Conservation (phyloP, 2,329 filamentous ascomycete genomes). For the Calonectria pseudoturangicola region DNA sequence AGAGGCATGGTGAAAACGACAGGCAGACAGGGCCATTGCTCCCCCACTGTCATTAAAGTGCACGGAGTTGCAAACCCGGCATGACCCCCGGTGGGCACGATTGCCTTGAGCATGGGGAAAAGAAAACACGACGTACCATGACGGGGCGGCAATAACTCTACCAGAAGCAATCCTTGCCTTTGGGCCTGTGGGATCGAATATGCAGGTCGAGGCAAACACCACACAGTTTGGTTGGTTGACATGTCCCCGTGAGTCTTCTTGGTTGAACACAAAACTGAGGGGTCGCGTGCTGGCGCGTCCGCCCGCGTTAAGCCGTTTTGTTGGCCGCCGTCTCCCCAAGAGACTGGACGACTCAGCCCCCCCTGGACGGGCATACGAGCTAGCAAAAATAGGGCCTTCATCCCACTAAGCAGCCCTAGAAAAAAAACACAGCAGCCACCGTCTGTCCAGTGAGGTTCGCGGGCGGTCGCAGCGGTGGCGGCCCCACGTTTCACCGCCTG, state of each 20-base stretch:
- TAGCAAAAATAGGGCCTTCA: conserved; percentile 15
- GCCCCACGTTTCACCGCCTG: conserved; percentile 51
- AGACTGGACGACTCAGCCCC: not conserved
- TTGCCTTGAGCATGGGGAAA: conserved; percentile 14
- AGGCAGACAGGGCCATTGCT: not conserved
- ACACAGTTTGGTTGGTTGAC: conserved; percentile 44
- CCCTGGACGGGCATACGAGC: conserved; percentile 1
- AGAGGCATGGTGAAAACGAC: not conserved
- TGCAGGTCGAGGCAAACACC: conserved; percentile 31
- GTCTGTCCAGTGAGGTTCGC: conserved; percentile 23
- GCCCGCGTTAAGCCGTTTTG: conserved; percentile 62
- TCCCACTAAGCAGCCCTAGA: conserved; percentile 27
- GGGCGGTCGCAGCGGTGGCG: conserved; percentile 28
- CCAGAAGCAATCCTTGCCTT: conserved; percentile 33
- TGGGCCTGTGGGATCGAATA: conserved; percentile 10
- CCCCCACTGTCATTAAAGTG: not conserved
- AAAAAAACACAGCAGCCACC: conserved; percentile 19
- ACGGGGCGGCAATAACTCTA: conserved; percentile 14
- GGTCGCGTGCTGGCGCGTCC: conserved; percentile 52
- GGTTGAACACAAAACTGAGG: conserved; percentile 26
- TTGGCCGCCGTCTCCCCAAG: conserved; percentile 39
- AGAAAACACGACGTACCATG: conserved; percentile 47
- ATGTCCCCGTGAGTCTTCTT: conserved; percentile 27
- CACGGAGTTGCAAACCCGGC: conserved; percentile 16
- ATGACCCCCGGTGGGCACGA: conserved; percentile 7